A percentile compares a stretch with the other conserved stretches of the same genome.
Evolutionary conservation across 164 flowering plant species (phyloP).

Genomic region (Chimonanthus salicifolius): DNA sequence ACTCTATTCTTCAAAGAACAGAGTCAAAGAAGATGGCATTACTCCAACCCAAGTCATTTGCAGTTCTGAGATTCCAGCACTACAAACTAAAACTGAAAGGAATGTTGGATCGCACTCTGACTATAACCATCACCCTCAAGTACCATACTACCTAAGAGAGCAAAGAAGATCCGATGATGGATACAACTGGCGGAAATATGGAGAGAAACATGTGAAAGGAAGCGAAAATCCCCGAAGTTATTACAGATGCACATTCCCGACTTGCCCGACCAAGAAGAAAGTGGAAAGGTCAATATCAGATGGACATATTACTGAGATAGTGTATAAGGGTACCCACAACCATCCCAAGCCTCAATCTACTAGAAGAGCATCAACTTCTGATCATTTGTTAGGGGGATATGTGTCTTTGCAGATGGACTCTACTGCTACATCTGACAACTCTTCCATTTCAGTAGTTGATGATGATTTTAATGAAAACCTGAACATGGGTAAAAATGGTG

Average conservation of each 20-base stretch:
- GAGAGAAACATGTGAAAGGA: slow-evolving; percentile 82
- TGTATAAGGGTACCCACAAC: too few relatives aligned
- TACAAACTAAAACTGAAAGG: slow-evolving; percentile 17
- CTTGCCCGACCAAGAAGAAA: slow-evolving; percentile 77
- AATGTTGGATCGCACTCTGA: slow-evolving; percentile 16
- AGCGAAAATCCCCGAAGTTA: slow-evolving; percentile 77
- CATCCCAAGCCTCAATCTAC: slow-evolving; percentile 61
- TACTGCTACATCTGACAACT: slow-evolving; percentile 53
- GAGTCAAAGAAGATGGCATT: slow-evolving; percentile 28
- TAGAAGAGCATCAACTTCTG: slow-evolving; percentile 32
- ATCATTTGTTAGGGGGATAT: slow-evolving; percentile 18
- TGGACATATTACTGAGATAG: slow-evolving; percentile 51
- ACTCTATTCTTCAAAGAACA: slow-evolving; percentile 12
- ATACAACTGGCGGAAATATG: slow-evolving; percentile 85
- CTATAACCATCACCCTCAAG: slow-evolving; percentile 21
- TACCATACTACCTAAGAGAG: slow-evolving; percentile 39
- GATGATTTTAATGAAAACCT: slow-evolving; percentile 55
- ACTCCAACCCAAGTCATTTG: slow-evolving; percentile 20
- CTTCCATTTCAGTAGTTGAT: slow-evolving; percentile 60
- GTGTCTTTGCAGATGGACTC: slow-evolving; percentile 26
- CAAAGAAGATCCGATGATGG: slow-evolving; percentile 69
- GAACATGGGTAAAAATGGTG: slow-evolving; percentile 44
- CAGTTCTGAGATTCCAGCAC: slow-evolving; percentile 28
- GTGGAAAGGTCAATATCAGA: slow-evolving; percentile 60
- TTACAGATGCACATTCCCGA: slow-evolving; percentile 71